Evolutionary conservation across 2,329 filamentous ascomycete genomes (phyloP), one percentile per base, ranked within the genome.

Genomic region (Aspergillus melleus): DNA sequence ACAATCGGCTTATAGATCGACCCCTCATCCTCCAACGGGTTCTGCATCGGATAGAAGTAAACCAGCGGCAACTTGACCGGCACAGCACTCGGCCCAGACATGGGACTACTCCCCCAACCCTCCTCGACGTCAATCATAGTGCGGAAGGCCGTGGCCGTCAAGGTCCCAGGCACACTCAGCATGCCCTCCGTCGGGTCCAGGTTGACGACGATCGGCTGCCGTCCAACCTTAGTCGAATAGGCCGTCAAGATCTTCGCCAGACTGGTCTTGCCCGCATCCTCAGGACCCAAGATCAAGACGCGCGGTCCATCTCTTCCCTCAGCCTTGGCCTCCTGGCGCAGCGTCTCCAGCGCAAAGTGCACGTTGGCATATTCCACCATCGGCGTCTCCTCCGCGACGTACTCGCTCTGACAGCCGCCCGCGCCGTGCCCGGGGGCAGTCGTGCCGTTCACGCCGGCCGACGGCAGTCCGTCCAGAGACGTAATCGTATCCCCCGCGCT

Each of bases 41-140:
- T 87, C 55, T 86, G 83, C 63, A 90, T 81, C 16, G 95, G 94
- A 74, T 91, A 96, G 76, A 92, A 91, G 73, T 96, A 96, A 29
- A 94, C 92, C 56, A 99, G 79, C 5, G 95, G 95, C 68, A 96
- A 82, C 80, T 97, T 98, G 55, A 96, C 91, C 0, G 94, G 93
- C 19, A 96, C 88, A 0, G 88, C 86, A 67, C 90, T 95, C 0
- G 95, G 93, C 0, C 94, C 95, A 65, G 90, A 96, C 68, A 93
- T 96, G 0, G 94, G 93, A 67, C 91, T 93, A 66, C 86, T 91
- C 10, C 95, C 95, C 88, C 92, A 97, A 20, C 90, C 91, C 62
- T 92, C 89, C 69, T 94, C 90, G 1, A 96, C 84, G 74, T 98
- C 94, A 78, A 98, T 86, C 68, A 96, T 86, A 0, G 90, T 92